Evolutionary conservation across 139 green algal genomes (phyloP), one percentile per base, ranked within the genome.

Genomic region (Bryopsis sp.): DNA sequence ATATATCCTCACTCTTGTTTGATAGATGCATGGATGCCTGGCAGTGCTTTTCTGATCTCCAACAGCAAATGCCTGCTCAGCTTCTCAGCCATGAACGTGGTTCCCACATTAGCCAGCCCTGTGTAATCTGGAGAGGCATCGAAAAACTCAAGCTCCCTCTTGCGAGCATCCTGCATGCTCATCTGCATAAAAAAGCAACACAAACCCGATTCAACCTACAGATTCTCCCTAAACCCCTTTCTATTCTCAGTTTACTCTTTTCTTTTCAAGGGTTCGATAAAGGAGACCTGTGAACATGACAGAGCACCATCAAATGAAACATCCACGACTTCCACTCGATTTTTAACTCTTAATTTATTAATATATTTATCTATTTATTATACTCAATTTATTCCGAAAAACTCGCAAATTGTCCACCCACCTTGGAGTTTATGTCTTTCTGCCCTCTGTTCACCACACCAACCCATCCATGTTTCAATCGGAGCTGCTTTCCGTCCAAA

Each of bases 401-500:
- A n/a, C n/a, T n/a, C n/a, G n/a, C n/a, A n/a, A n/a, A 54, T 54
- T 54, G 43, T 26, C 43, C 11, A 11, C 43, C 43, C 43, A 88
- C 76, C 65, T 83, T 85, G 43, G 63, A 81, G 72, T 94, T 90
- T 78, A 97, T 93, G 79, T 96, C 91, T 2, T 84, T 82, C 75
- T 97, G 91, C 2, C 87, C 89, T 54, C 91, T 76, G 79, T 97
- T 97, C 22, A 97, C 89, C 0, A 97, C 88, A 15, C 83, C 91
- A 65, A 97, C 90, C 91, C 91, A 97, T 60, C 91, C 90, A 68
- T 95, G 85, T 68, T 88, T 87, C 66, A 97, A 76, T 48, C 64
- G 48, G 33, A 95, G 78, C 1, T 83, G 81, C 32, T 73, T 74
- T 33, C 89, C 89, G 64, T 89, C 62, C 59, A 96, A 79, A 32